Evolutionary conservation across 73 alveolate genomes (phyloP).

Genomic region (Stentor coeruleus): DNA sequence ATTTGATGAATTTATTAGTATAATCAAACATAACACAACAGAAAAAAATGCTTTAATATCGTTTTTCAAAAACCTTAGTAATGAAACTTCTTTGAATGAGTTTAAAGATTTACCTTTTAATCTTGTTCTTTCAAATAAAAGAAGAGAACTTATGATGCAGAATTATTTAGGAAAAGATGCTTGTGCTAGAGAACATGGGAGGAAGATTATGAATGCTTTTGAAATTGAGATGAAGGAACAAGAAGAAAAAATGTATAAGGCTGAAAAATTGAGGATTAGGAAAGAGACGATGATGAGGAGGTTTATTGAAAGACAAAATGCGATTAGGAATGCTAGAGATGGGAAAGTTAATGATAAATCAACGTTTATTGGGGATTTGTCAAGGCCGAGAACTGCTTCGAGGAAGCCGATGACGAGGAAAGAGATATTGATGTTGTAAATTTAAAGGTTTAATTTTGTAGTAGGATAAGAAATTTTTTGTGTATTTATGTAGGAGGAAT

Average conservation of each 20-base stretch:
- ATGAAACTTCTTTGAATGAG: neutral
- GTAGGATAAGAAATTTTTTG: no score
- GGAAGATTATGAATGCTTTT: slow-evolving; percentile 17
- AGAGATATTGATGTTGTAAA: neutral
- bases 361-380: no score
- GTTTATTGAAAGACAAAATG: neutral
- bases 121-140: slow-evolving; percentile 2
- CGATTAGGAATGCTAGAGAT: neutral
- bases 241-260: neutral
- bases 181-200: neutral
- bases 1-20: slow-evolving; percentile 19
- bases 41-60: neutral
- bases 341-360: neutral
- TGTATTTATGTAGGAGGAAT: neutral
- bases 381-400: neutral
- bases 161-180: neutral
- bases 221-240: neutral
- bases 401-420: neutral
- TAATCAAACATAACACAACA: neutral
- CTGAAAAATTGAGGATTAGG: neutral
- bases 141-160: slow-evolving; percentile 24
- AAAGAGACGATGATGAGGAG: neutral
- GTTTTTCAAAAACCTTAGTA: slow-evolving; percentile 23
- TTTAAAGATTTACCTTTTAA: slow-evolving; percentile 5
- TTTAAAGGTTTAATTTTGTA: neutral